A percentile compares a stretch with the other conserved stretches of the same genome.
Evolutionary conservation across 257 asterid species (phyloP).

Genomic region (Forsythia suspensa): DNA sequence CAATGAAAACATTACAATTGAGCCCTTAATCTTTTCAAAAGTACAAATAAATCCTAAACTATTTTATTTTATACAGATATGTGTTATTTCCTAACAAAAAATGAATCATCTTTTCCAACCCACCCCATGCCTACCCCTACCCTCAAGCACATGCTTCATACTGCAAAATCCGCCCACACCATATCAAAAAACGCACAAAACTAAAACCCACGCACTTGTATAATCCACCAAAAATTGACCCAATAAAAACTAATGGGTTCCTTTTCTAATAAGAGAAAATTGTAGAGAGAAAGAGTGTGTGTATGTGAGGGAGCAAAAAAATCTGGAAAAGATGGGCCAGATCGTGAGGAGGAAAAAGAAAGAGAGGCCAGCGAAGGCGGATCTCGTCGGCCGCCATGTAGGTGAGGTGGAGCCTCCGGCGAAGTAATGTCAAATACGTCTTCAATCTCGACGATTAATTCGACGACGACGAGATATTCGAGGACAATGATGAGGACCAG

Average conservation of each 20-base stretch:
- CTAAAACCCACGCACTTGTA: no score
- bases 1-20: no score
- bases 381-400: slow-evolving; percentile 33
- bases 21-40: no score
- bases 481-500: slow-evolving; percentile 62
- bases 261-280: slow-evolving; percentile 5
- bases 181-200: no score
- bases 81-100: no score
- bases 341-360: slow-evolving; percentile 89
- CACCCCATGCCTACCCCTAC: no score
- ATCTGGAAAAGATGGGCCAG: slow-evolving; percentile 75
- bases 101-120: no score
- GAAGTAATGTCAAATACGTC: slow-evolving; percentile 83
- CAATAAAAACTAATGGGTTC: neutral
- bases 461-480: slow-evolving; percentile 83
- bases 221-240: no score
- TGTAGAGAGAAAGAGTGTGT: slow-evolving; percentile 29
- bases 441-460: slow-evolving; percentile 94
- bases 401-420: slow-evolving; percentile 69
- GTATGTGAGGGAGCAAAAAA: slow-evolving; percentile 24
- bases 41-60: no score
- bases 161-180: no score
- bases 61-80: no score
- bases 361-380: slow-evolving; percentile 84
- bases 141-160: no score